Base-by-base conservation (phyloP, 352 stramenopile genomes). In the Globisporangium heterothallicum region DNA sequence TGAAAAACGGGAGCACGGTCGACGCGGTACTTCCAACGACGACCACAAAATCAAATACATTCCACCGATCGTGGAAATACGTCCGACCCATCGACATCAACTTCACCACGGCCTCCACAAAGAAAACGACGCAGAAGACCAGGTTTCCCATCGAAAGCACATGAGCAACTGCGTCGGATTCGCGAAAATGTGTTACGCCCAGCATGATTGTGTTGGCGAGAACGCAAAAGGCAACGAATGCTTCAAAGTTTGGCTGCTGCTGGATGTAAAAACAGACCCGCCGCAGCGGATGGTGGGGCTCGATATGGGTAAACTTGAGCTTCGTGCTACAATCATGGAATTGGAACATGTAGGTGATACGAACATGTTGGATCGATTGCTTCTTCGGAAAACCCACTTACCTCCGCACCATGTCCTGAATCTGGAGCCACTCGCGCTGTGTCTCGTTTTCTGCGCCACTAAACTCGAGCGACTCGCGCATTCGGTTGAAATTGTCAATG, bases 401-500 rank as follows among this genome's bases (percentile, higher is more conserved):
- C 66, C 32, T 49, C 43, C 48, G 54, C 5, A 73, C 53, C 7
- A 68, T 53, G 29, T 75, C 62, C 51, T 71, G 68, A 14, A 80
- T 75, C 47, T 75, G 68, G 4, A 82, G 64, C 80, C 79, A 93
- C 45, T 84, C 70, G 38, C 82, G 56, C 58, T 93, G 77, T 1
- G 82, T 74, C 16, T 85, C 76, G 18, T 74, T 94, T 47, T 87
- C 71, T 2, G 42, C 50, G 0, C 85, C 59, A 8, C 49, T 57
- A 13, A 56, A 53, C 7, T 66, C 63, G 27, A 86, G 45, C 27
- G 72, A 70, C 36, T 72, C 71, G 36, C 64, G 49, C 65, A 78
- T 74, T 9, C 77, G 61, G 25, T 90, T 84, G 40, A 95, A 96
- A 49, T 94, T 91, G 61, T 95, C 84, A 42, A 96, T 85, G 24